These are phyloP conservation scores for Periconia sp. DNA, from an alignment of 2,329 filamentous ascomycete species.

Conservation along the genomic window DNA sequence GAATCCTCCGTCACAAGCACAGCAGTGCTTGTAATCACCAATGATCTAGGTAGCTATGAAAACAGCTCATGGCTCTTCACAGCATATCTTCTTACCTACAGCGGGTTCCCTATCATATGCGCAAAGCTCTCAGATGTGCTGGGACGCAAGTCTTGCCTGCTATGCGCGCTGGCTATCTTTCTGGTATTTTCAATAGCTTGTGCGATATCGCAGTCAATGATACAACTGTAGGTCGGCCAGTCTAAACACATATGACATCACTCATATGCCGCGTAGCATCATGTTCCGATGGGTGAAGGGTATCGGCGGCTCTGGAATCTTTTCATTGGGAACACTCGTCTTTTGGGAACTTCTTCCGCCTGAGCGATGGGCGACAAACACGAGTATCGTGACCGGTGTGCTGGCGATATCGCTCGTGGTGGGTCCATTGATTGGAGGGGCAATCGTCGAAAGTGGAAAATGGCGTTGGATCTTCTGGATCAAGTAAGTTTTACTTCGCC, in stretches of 20 bases:
- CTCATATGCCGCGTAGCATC: conserved; percentile 11
- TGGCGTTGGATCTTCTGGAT: conserved; percentile 24
- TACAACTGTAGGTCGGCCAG: conserved; percentile 23
- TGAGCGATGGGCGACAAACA: conserved; percentile 7
- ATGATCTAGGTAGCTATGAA: conserved; percentile 35
- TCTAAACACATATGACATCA: neutral
- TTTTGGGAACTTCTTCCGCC: conserved; percentile 31
- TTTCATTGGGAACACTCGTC: conserved; percentile 30
- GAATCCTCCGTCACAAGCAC: neutral
- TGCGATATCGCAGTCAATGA: conserved; percentile 30
- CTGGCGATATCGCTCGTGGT: conserved; percentile 9
- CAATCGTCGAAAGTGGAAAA: conserved; percentile 4
- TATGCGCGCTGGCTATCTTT: conserved; percentile 31
- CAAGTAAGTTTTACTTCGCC: conserved; percentile 12
- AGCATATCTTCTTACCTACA: conserved; percentile 38
- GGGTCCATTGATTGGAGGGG: conserved; percentile 19
- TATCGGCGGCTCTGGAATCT: conserved; percentile 36
- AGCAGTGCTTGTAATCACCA: conserved; percentile 33
- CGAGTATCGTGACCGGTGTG: conserved; percentile 6
- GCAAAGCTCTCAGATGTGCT: conserved; percentile 38
- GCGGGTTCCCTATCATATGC: conserved; percentile 27
- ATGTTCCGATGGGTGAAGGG: conserved; percentile 38
- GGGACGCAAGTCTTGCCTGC: conserved; percentile 28
- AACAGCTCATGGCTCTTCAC: conserved; percentile 41
- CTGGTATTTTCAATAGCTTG: conserved; percentile 36